Conservation (phyloP, 2,329 filamentous ascomycete species). For the Aspergillus costaricaensis region DNA sequence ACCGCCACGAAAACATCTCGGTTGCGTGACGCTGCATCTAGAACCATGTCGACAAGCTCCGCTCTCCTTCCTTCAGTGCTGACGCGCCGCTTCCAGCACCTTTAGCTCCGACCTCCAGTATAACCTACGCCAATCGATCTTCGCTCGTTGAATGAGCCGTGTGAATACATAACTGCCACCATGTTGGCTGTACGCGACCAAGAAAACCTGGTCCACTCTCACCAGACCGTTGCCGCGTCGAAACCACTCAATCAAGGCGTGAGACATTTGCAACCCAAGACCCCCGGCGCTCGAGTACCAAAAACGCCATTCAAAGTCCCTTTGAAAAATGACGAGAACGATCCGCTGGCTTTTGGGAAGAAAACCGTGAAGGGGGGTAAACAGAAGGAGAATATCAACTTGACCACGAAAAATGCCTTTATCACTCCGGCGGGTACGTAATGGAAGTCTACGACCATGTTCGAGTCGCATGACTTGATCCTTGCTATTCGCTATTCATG, state of each 20-base stretch:
- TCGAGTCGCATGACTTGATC: background rate
- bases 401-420: conserved; percentile 63
- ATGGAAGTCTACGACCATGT: background rate
- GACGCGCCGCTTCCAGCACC: conserved; percentile 1
- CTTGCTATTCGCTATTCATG: background rate
- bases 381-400: conserved; percentile 59
- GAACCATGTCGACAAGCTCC: conserved; percentile 18
- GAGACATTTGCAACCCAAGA: conserved; percentile 69
- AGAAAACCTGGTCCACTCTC: conserved; percentile 79
- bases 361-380: conserved; percentile 58
- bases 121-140: background rate
- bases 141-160: conserved; percentile 23
- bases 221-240: conserved; percentile 68
- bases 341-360: conserved; percentile 61
- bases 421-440: conserved; percentile 76
- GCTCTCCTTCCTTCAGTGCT: background rate
- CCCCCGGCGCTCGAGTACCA: conserved; percentile 71
- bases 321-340: conserved; percentile 86
- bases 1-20: conserved; percentile 34
- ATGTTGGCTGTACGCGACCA: conserved; percentile 84
- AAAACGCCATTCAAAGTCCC: conserved; percentile 81
- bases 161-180: conserved; percentile 28
- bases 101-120: conserved; percentile 1
- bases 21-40: conserved; percentile 21
- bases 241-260: conserved; percentile 71